phyloP scores from a whole-genome alignment of 2,329 filamentous ascomycete genomes.

The Aspergillus pseudoterreus region DNA sequence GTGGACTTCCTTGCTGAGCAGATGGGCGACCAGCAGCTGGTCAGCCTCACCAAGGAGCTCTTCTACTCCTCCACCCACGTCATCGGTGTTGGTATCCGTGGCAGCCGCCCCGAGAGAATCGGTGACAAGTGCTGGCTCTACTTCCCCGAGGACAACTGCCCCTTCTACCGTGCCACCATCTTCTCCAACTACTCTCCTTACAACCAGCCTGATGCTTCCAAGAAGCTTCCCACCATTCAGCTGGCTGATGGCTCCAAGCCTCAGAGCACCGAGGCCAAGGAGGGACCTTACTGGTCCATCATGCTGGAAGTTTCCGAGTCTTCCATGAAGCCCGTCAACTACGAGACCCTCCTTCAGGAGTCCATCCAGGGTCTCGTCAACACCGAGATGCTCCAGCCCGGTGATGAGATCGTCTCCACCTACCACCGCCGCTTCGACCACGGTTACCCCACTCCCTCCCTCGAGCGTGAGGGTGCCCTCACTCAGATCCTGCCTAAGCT shows the following conservation, averaged over 20 bases:
- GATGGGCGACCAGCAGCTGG: slow-evolving; percentile 83
- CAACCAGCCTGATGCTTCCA: slow-evolving; percentile 84
- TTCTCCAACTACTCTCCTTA: slow-evolving; percentile 99
- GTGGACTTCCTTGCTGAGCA: slow-evolving; percentile 82
- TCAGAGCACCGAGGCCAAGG: slow-evolving; percentile 66
- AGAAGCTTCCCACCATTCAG: slow-evolving; percentile 82
- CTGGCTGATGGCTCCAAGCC: slow-evolving; percentile 83
- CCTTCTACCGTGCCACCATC: slow-evolving; percentile 98
- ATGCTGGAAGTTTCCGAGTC: slow-evolving; percentile 99
- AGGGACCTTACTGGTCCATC: slow-evolving; percentile 98
- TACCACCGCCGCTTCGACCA: slow-evolving; percentile 98
- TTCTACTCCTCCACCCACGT: slow-evolving; percentile 98
- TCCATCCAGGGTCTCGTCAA: slow-evolving; percentile 96
- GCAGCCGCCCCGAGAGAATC: slow-evolving; percentile 86
- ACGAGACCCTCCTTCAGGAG: slow-evolving; percentile 78
- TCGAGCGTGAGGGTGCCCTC: slow-evolving; percentile 93
- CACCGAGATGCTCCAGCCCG: slow-evolving; percentile 89
- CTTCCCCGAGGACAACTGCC: slow-evolving; percentile 98
- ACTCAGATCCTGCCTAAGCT: slow-evolving; percentile 91
- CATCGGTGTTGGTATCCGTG: slow-evolving; percentile 91
- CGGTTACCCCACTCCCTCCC: slow-evolving; percentile 90
- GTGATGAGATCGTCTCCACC: slow-evolving; percentile 93
- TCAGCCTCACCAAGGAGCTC: slow-evolving; percentile 79
- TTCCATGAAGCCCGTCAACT: slow-evolving; percentile 87
- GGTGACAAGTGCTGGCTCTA: slow-evolving; percentile 99